These are phyloP conservation scores for Pinus tabuliformis DNA, from an alignment of 75 land plant species.

Conservation along the genomic window DNA sequence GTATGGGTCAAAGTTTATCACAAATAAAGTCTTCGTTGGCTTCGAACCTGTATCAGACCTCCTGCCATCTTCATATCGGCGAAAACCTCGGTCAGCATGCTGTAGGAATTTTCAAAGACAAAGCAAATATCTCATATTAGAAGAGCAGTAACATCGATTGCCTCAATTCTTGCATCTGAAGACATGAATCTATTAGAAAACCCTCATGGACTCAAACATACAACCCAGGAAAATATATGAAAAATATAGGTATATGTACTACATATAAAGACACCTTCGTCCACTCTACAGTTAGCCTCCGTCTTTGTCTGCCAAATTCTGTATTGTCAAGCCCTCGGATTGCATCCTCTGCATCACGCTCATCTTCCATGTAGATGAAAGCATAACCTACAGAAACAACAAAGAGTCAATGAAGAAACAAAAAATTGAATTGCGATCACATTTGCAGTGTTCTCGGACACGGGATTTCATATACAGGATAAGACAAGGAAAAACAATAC, in stretches of 20 bases:
- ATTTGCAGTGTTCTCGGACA: background rate
- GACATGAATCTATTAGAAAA: background rate
- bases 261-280: constrained; percentile 54
- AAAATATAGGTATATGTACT: background rate
- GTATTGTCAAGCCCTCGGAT: constrained; percentile 70
- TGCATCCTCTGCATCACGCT: constrained; percentile 94
- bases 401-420: background rate
- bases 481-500: background rate
- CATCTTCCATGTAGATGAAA: constrained; percentile 39
- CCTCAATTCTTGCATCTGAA: background rate
- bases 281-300: constrained; percentile 90
- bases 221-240: background rate
- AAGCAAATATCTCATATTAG: background rate
- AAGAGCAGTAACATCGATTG: background rate
- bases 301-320: constrained; percentile 80
- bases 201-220: no score
- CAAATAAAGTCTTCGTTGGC: constrained; percentile 94
- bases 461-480: background rate
- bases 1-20: constrained; percentile 89
- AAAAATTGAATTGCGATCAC: background rate
- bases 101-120: constrained; percentile 10
- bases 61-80: constrained; percentile 60
- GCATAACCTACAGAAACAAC: constrained; percentile 1
- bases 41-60: constrained; percentile 47
- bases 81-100: constrained; percentile 74